phyloP scores from a whole-genome alignment of 129 eudicot species.

The Sambucus nigra region DNA sequence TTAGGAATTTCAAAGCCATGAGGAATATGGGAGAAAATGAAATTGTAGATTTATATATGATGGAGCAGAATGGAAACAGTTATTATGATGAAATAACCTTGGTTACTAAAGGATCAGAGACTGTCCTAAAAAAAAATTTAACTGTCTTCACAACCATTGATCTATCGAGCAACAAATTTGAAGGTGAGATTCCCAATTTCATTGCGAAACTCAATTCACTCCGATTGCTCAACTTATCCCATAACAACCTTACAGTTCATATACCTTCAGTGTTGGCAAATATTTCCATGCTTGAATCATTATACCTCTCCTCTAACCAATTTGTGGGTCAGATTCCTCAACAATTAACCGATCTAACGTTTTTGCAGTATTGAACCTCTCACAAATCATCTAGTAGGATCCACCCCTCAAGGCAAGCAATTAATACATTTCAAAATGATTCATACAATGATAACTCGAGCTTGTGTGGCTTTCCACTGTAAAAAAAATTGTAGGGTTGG shows the following conservation, averaged over 20 bases:
- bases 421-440: neutral
- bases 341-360: constrained; percentile 11
- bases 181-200: constrained; percentile 20
- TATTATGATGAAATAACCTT: neutral
- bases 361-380: constrained; percentile 23
- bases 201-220: constrained; percentile 20
- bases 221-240: constrained; percentile 20
- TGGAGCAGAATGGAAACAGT: no score
- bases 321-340: constrained; percentile 27
- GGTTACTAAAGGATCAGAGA: neutral
- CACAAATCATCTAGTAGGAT: constrained; percentile 16
- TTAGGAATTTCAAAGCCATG: constrained; percentile 26
- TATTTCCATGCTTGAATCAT: constrained; percentile 22
- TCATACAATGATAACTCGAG: constrained; percentile 3
- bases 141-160: constrained; percentile 11
- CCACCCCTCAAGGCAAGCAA: constrained; percentile 1
- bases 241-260: constrained; percentile 18
- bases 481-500: neutral
- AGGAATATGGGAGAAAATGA: neutral
- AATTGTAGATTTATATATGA: neutral
- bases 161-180: constrained; percentile 23
- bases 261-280: constrained; percentile 25
- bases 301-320: constrained; percentile 29
- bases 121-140: neutral
- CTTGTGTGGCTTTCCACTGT: constrained; percentile 16